Evolutionary conservation across 1,284 basidiomycete genomes (phyloP).

Genomic region (Leucoagaricus sp.): DNA sequence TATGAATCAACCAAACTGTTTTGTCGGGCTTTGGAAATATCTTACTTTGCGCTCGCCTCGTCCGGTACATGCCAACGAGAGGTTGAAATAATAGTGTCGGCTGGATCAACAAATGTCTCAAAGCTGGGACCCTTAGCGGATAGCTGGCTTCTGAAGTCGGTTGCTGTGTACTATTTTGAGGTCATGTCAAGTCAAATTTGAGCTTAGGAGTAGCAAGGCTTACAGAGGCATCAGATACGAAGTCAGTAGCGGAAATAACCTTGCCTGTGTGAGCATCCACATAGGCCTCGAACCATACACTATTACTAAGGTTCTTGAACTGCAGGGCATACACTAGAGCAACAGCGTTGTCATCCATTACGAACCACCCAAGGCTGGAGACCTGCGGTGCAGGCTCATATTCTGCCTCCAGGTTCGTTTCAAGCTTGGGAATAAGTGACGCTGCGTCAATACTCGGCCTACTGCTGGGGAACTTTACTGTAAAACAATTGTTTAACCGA

Average conservation of each 20-base stretch:
- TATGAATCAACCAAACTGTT: slow-evolving; percentile 7
- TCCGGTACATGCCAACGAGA: slow-evolving; percentile 51
- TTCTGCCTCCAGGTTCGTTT: too few relatives aligned
- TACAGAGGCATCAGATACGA: slow-evolving; percentile 38
- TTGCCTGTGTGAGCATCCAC: slow-evolving; percentile 54
- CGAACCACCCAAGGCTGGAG: slow-evolving; percentile 47
- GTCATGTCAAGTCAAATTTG: neutral
- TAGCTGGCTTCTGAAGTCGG: too few relatives aligned
- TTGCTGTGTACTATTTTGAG: slow-evolving; percentile 38
- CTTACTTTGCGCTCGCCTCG: slow-evolving; percentile 17
- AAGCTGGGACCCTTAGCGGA: too few relatives aligned
- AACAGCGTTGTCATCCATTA: slow-evolving; percentile 49
- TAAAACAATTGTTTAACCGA: too few relatives aligned
- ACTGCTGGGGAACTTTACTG: too few relatives aligned
- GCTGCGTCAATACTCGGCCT: too few relatives aligned
- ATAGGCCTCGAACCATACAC: slow-evolving; percentile 62
- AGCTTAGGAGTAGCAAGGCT: slow-evolving; percentile 15
- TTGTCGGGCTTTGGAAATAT: slow-evolving; percentile 19
- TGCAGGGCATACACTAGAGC: slow-evolving; percentile 53
- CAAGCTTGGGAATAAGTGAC: too few relatives aligned
- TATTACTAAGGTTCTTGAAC: slow-evolving; percentile 36
- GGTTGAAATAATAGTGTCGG: slow-evolving; percentile 42
- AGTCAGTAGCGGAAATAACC: slow-evolving; percentile 49
- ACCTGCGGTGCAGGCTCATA: too few relatives aligned
- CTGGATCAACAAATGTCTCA: slow-evolving; percentile 42